Base-by-base conservation (phyloP, 495 filamentous ascomycete species). In the Aspergillus nidulans region DNA sequence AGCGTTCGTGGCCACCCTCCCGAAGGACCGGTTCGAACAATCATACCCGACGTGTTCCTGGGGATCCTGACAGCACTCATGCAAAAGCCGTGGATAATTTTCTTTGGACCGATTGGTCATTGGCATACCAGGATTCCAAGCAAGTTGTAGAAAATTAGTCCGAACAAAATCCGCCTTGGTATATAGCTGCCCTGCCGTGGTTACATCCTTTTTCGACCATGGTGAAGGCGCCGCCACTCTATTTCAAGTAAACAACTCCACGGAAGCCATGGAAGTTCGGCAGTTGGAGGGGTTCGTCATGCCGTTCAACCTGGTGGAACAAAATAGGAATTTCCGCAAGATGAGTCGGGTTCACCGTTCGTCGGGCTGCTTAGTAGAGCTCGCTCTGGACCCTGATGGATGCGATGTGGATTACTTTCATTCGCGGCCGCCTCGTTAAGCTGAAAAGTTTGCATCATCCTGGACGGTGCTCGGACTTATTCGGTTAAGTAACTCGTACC, bases 61-160 rank as follows among this genome's bases (percentile, higher is more conserved):
- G 32, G 39, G 47, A 39, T 21, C 47, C 47, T 49, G 47, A 49
- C 47, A 49, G 47, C 32, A n/a, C 42, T 9, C 42, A 45, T n/a
- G 24, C 18, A 21, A 39, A 49, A n/a, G n/a, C n/a, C 47, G 32
- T 32, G 47, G 47, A 49, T 39, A 32, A 39, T 25, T 39, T 21
- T 25, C 36, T 32, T 32, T 21, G 16, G 6, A 13, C 25, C 20
- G n/a, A n/a, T 18, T 24, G 6, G 32, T 49, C 47, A 39, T 49
- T 49, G 44, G 44, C 26, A 16, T 13, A 49, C 46, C 26, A 49
- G 18, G 15, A 18, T 36, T n/a, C 18, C 23, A 26, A 25, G 24
- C 24, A 23, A 45, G 21, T 4, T 21, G 21, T 25, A n/a, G 24
- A n/a, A 12, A 15, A 6, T 26, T 21, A 12, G 23, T 25, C 21